Evolutionary conservation across 164 flowering plant species (phyloP).

Genomic region (Sextonia rubra): DNA sequence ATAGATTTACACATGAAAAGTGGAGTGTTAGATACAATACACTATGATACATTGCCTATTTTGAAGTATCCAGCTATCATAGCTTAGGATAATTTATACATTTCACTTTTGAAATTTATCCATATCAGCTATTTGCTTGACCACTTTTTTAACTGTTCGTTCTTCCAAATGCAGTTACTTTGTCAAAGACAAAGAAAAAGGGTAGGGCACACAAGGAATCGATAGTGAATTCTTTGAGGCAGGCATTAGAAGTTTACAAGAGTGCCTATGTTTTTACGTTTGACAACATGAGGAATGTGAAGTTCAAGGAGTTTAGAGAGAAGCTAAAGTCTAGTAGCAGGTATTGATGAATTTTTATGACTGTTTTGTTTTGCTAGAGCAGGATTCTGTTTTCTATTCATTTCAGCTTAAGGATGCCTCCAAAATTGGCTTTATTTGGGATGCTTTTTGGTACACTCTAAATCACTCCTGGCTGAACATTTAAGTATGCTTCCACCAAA

Average conservation of each 20-base stretch:
- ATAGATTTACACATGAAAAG: too few species aligned
- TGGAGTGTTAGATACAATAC: too few species aligned
- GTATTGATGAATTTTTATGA: conserved; percentile 18
- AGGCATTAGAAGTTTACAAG: conserved; percentile 57
- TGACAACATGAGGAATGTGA: conserved; percentile 91
- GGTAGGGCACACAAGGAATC: conserved; percentile 81
- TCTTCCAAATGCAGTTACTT: conserved; percentile 48
- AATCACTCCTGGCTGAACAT: neutral
- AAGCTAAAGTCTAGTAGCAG: conserved; percentile 66
- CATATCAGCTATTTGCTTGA: neutral
- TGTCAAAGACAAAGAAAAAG: conserved; percentile 91
- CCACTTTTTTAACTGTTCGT: neutral
- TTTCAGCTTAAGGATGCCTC: neutral
- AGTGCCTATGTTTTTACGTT: conserved; percentile 66
- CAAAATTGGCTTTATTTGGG: neutral
- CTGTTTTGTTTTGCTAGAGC: neutral
- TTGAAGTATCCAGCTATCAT: too few species aligned
- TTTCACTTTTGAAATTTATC: neutral
- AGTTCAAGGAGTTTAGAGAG: conserved; percentile 84
- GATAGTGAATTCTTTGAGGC: conserved; percentile 57
- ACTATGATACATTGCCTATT: too few species aligned
- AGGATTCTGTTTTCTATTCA: neutral
- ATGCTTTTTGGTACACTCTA: neutral
- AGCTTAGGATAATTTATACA: too few species aligned
- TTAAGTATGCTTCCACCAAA: neutral